Evolutionary conservation across 208 protist genomes (phyloP).

Genomic region (Borovskyia barvae): DNA sequence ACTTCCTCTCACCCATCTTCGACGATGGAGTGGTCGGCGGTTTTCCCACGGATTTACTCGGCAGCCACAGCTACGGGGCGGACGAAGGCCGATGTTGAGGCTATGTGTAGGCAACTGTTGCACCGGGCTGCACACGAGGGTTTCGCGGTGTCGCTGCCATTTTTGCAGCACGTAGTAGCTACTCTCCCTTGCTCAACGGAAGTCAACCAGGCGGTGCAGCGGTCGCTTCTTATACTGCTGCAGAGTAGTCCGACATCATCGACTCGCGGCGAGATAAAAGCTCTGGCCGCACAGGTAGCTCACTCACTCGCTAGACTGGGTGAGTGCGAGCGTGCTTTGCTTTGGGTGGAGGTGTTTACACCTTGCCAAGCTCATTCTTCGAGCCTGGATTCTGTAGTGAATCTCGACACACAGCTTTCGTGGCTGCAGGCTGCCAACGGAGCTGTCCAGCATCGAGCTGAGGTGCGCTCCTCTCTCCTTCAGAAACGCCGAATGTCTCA

Average conservation of each 20-base stretch:
- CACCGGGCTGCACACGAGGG: background rate
- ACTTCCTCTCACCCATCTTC: constrained; percentile 5
- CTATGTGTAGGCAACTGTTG: background rate
- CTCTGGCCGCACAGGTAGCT: constrained; percentile 9
- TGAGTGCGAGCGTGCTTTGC: constrained; percentile 5
- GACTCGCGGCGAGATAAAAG: background rate
- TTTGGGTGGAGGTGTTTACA: constrained; percentile 15
- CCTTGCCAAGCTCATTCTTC: too few relatives aligned
- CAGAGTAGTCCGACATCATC: background rate
- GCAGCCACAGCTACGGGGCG: background rate
- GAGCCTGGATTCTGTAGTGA: too few relatives aligned
- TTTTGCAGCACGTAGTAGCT: background rate
- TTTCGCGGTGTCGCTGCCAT: background rate
- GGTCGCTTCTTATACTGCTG: constrained; percentile 2
- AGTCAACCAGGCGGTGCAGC: background rate
- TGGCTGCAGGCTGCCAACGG: constrained; percentile 6
- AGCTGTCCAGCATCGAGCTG: background rate
- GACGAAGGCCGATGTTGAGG: background rate
- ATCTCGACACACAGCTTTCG: background rate
- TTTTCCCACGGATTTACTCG: background rate
- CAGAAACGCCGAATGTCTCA: background rate
- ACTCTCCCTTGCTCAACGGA: background rate
- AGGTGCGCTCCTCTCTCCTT: constrained; percentile 9
- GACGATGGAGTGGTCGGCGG: constrained; percentile 4
- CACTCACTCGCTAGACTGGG: constrained; percentile 4